Conservation (phyloP, 148 eudicot genomes). For the Fagopyrum homotropicum region DNA sequence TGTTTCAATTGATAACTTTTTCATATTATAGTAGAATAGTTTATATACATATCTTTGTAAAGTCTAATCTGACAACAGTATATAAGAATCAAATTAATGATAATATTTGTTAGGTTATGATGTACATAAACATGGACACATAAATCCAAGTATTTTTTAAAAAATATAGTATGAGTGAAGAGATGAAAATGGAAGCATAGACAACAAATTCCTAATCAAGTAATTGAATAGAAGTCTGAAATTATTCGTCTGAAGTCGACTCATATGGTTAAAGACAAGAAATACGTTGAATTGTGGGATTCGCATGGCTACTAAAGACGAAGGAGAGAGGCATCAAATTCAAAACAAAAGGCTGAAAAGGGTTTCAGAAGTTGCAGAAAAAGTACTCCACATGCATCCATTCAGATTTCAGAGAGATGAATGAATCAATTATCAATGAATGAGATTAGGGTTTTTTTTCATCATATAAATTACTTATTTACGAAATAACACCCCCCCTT, state of each 20-base stretch:
- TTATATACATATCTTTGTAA: too few relatives aligned
- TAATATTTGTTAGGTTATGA: too few relatives aligned
- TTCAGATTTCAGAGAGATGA: background rate
- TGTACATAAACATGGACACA: background rate
- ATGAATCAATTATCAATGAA: background rate
- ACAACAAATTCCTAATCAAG: background rate
- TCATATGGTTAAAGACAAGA: background rate
- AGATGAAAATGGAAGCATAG: background rate
- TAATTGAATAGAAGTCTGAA: background rate
- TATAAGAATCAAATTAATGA: too few relatives aligned
- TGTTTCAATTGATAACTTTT: too few relatives aligned
- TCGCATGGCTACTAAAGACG: background rate
- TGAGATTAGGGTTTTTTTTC: background rate
- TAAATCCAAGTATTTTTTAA: background rate
- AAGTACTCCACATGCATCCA: conserved; percentile 8
- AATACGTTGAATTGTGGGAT: background rate
- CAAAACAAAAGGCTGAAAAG: conserved; percentile 12
- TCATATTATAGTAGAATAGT: too few relatives aligned
- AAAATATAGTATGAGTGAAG: too few relatives aligned
- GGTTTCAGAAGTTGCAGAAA: background rate
- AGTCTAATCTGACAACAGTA: too few relatives aligned
- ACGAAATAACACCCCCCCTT: too few relatives aligned
- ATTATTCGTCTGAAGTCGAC: background rate
- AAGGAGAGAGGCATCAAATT: background rate
- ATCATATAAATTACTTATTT: too few relatives aligned